Conservation (phyloP, 495 filamentous ascomycete genomes). For the Cercophora newfieldiana region DNA sequence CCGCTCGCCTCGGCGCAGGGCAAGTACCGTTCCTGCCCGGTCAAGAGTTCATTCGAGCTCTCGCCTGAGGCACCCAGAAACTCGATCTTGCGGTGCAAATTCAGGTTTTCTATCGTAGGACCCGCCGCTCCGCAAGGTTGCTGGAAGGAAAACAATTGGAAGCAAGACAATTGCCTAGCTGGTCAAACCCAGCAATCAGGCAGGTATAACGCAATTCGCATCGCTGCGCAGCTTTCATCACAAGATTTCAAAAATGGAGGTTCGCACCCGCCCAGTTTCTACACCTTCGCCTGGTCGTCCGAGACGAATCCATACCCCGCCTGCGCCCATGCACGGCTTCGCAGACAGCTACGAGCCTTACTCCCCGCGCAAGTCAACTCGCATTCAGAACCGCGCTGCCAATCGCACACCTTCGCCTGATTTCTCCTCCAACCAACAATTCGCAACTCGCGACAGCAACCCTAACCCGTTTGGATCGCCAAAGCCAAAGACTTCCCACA, state of each 20-base stretch:
- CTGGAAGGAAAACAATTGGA: neutral
- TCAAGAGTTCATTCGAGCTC: neutral
- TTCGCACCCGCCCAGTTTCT: neutral
- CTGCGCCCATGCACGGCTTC: slow-evolving; percentile 71
- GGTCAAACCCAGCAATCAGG: neutral
- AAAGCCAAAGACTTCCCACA: slow-evolving; percentile 27
- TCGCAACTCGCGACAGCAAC: slow-evolving; percentile 23
- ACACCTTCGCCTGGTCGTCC: slow-evolving; percentile 61
- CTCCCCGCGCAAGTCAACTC: slow-evolving; percentile 58
- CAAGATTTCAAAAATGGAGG: neutral
- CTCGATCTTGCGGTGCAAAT: neutral
- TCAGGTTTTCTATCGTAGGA: neutral
- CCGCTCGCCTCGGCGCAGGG: neutral
- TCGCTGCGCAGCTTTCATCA: neutral
- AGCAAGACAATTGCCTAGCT: neutral
- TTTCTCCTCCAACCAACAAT: slow-evolving; percentile 33
- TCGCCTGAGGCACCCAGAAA: neutral
- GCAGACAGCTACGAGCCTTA: slow-evolving; percentile 72
- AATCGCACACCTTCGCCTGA: slow-evolving; percentile 48
- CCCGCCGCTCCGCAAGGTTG: neutral
- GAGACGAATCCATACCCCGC: slow-evolving; percentile 61
- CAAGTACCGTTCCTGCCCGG: neutral
- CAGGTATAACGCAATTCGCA: neutral
- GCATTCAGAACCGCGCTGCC: slow-evolving; percentile 45
- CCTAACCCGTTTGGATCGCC: slow-evolving; percentile 32